A percentile compares a stretch with the other conserved stretches of the same genome.
phyloP scores from a whole-genome alignment of 495 filamentous ascomycete species.

The Aeminium ludgeri region DNA sequence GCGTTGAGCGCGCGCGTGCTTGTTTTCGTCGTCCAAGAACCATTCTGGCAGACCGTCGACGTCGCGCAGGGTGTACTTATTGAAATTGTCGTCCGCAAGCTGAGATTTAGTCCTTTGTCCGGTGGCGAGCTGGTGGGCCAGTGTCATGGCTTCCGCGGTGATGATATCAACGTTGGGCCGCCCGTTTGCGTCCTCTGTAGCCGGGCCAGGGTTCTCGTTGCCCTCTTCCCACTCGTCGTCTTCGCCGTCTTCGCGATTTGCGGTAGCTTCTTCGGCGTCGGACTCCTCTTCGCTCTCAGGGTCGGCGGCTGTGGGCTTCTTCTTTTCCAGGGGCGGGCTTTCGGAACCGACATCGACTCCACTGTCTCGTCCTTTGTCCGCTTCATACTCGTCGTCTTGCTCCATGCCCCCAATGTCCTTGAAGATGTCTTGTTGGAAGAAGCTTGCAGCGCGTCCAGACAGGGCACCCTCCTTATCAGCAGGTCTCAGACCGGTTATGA shows the following conservation, averaged over 20 bases:
- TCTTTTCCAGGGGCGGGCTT: slow-evolving; percentile 5
- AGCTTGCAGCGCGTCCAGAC: slow-evolving; percentile 65
- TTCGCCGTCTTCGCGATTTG: slow-evolving; percentile 35
- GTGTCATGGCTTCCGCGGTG: slow-evolving; percentile 94
- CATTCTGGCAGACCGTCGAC: slow-evolving; percentile 87
- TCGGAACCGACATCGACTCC: slow-evolving; percentile 34
- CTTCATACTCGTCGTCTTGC: slow-evolving; percentile 29
- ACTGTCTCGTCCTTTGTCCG: slow-evolving; percentile 22
- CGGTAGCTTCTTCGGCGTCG: slow-evolving; percentile 25
- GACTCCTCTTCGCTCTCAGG: slow-evolving; percentile 1
- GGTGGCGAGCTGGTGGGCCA: slow-evolving; percentile 81
- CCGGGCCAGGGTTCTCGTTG: slow-evolving; percentile 33
- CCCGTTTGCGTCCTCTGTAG: slow-evolving; percentile 18
- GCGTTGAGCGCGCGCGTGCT: slow-evolving; percentile 66
- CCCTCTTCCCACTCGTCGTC: slow-evolving; percentile 53
- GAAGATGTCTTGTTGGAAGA: slow-evolving; percentile 95
- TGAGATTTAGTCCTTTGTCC: slow-evolving; percentile 65
- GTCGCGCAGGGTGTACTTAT: slow-evolving; percentile 81
- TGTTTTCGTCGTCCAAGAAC: slow-evolving; percentile 86
- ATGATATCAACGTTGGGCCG: slow-evolving; percentile 83
- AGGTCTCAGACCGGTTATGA: slow-evolving; percentile 37
- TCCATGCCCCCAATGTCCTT: slow-evolving; percentile 51
- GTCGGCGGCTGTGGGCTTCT: neutral
- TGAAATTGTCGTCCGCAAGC: slow-evolving; percentile 79
- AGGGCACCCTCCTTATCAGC: slow-evolving; percentile 36